Conservation (phyloP, 2,329 filamentous ascomycete species). For the Xylaria arbuscula region DNA sequence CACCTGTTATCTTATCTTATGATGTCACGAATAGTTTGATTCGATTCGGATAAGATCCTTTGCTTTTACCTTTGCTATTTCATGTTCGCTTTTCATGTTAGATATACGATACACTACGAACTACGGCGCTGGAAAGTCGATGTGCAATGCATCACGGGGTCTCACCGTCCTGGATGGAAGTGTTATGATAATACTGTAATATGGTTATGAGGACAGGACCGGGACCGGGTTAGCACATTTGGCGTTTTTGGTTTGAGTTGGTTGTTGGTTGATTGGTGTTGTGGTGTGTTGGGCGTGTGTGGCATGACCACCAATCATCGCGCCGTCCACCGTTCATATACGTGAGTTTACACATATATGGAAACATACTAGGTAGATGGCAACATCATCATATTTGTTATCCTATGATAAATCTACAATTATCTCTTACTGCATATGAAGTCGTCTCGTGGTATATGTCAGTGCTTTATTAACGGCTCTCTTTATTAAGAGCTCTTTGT, state of each 20-base stretch:
- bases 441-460: background rate
- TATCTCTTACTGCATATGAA: background rate
- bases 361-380: constrained; percentile 8
- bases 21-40: constrained; percentile 11
- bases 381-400: background rate
- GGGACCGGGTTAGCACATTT: constrained; percentile 8
- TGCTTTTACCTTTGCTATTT: too few species aligned
- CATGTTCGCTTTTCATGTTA: constrained; percentile 17
- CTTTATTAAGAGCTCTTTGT: background rate
- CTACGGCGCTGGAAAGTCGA: constrained; percentile 12
- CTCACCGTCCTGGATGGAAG: background rate
- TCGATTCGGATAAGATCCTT: background rate
- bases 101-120: constrained; percentile 13
- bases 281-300: background rate
- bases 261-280: background rate
- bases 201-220: background rate
- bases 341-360: background rate
- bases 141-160: background rate
- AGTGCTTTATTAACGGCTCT: background rate
- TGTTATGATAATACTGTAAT: constrained; percentile 21
- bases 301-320: background rate
- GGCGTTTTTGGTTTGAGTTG: constrained; percentile 1
- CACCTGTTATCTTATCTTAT: background rate
- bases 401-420: background rate
- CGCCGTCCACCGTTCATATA: constrained; percentile 3